Conservation (phyloP, 2,329 filamentous ascomycete genomes). For the Furcasterigmium sp. region DNA sequence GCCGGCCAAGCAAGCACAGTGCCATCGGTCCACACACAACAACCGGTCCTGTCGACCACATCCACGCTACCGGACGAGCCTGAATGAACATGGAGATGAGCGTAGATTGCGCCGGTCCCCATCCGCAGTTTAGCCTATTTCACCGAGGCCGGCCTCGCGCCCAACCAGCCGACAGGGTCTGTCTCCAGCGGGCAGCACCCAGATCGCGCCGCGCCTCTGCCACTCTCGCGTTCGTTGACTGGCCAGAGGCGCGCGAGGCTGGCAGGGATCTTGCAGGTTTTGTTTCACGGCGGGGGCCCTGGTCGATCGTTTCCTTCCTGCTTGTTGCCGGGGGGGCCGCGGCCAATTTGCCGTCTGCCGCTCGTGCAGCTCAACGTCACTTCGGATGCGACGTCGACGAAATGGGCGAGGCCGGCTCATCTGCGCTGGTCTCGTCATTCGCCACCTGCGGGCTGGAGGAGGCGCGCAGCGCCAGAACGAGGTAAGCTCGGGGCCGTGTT, state of each 20-base stretch:
- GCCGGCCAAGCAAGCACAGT: background rate
- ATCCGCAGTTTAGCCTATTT: slow-evolving; percentile 1
- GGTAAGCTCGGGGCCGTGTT: too few species aligned
- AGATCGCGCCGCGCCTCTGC: too few species aligned
- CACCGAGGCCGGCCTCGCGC: background rate
- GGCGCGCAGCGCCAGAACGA: too few species aligned
- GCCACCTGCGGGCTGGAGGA: too few species aligned
- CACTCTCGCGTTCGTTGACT: too few species aligned
- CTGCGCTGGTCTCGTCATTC: too few species aligned
- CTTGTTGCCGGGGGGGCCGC: background rate
- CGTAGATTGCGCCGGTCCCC: background rate
- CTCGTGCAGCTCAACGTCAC: background rate
- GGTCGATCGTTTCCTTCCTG: background rate
- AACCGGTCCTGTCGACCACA: too few species aligned
- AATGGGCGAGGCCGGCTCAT: too few species aligned
- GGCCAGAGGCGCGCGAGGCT: too few species aligned
- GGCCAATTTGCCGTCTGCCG: slow-evolving; percentile 1
- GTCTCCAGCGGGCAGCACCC: too few species aligned
- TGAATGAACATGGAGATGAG: too few species aligned
- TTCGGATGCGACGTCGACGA: background rate
- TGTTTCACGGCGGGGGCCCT: background rate
- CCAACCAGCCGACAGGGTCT: too few species aligned
- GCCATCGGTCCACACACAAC: background rate
- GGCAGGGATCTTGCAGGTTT: background rate
- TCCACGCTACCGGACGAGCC: background rate